Evolutionary conservation across 352 stramenopile species (phyloP).

Genomic region (Globisporangium polare): DNA sequence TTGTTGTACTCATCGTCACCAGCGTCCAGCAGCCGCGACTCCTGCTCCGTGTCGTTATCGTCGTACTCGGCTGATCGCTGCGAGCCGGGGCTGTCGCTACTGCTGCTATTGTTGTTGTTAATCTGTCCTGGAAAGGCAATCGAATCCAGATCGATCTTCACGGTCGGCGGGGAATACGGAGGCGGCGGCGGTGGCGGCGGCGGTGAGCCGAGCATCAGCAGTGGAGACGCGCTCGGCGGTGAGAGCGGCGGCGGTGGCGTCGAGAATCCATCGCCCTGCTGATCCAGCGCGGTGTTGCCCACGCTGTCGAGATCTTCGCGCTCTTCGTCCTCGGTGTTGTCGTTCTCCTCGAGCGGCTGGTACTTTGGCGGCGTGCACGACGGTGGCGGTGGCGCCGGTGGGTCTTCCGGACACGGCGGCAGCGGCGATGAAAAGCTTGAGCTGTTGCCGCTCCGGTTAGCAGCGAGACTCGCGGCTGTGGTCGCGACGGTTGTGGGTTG

Average conservation of each 20-base stretch:
- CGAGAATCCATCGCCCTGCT: constrained; percentile 21
- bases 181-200: constrained; percentile 39
- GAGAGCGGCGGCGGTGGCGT: constrained; percentile 44
- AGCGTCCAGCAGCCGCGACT: constrained; percentile 16
- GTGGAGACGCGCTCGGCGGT: constrained; percentile 28
- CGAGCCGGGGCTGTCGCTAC: not conserved
- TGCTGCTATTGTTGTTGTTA: not conserved
- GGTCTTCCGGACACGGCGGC: constrained; percentile 69
- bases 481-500: constrained; percentile 1
- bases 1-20: constrained; percentile 20
- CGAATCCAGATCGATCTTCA: constrained; percentile 35
- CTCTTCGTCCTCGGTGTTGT: constrained; percentile 34
- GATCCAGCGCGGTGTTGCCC: constrained; percentile 33
- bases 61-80: constrained; percentile 3
- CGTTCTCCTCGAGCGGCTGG: constrained; percentile 52
- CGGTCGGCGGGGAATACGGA: constrained; percentile 47
- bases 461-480: not conserved
- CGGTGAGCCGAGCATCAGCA: constrained; percentile 11
- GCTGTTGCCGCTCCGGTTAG: constrained; percentile 25
- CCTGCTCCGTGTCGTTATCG: constrained; percentile 10
- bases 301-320: constrained; percentile 37
- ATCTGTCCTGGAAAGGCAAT: constrained; percentile 20
- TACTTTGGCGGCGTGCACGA: constrained; percentile 68
- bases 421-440: constrained; percentile 74
- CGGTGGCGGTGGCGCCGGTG: constrained; percentile 48